A percentile compares a stretch with the other conserved stretches of the same genome.
Conservation (phyloP, 2,329 filamentous ascomycete genomes). For the Xylariaceae sp. region DNA sequence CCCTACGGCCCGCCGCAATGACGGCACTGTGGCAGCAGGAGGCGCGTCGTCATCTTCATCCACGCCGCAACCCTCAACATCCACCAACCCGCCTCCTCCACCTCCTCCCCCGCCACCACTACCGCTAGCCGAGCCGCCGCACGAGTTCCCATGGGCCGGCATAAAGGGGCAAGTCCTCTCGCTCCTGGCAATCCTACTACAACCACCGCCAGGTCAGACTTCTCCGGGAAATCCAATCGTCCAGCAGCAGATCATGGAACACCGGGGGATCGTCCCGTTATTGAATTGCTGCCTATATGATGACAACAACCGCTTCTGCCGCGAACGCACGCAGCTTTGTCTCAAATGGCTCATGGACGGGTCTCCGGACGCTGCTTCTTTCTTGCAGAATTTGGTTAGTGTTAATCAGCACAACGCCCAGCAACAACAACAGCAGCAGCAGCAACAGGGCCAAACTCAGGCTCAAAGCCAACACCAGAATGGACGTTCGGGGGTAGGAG, state of each 20-base stretch:
- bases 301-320: slow-evolving; percentile 89
- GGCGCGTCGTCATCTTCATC: slow-evolving; percentile 28
- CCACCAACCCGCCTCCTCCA: slow-evolving; percentile 36
- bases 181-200: slow-evolving; percentile 83
- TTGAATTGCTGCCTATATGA: slow-evolving; percentile 89
- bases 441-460: no score
- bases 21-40: slow-evolving; percentile 17
- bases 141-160: slow-evolving; percentile 64
- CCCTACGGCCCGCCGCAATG: slow-evolving; percentile 37
- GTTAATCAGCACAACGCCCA: slow-evolving; percentile 22
- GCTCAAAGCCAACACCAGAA: slow-evolving; percentile 19
- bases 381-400: slow-evolving; percentile 60
- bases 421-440: no score
- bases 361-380: slow-evolving; percentile 67
- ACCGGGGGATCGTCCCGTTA: slow-evolving; percentile 82
- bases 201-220: slow-evolving; percentile 65
- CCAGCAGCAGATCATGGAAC: slow-evolving; percentile 79
- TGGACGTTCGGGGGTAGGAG: slow-evolving; percentile 29
- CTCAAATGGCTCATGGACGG: slow-evolving; percentile 80
- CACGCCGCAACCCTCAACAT: slow-evolving; percentile 27
- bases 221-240: slow-evolving; percentile 68
- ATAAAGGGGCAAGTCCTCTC: slow-evolving; percentile 91
- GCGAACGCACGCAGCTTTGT: slow-evolving; percentile 84
- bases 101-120: slow-evolving; percentile 42
- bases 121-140: slow-evolving; percentile 58